phyloP scores from a whole-genome alignment of 306 rosid genomes.

The Potentilla sterilis region DNA sequence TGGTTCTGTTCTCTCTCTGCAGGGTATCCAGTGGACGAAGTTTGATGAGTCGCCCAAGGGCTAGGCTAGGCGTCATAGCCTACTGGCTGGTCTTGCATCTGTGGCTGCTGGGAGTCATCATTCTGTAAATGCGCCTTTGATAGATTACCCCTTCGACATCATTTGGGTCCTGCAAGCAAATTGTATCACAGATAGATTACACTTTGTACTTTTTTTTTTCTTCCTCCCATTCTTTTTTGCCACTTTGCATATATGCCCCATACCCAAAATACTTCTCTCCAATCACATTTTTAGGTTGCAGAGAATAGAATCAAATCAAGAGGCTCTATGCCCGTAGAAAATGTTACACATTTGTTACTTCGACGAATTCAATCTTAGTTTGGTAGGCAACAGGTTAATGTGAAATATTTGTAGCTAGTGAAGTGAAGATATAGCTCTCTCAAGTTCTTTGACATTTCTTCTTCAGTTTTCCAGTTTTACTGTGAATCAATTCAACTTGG shows the following conservation, averaged over 20 bases:
- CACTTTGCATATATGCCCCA: conserved; percentile 15
- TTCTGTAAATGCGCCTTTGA: conserved; percentile 50
- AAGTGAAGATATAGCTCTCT: neutral
- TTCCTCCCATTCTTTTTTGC: neutral
- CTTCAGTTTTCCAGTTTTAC: too few species aligned
- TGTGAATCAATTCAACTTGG: too few species aligned
- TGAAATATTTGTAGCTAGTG: neutral
- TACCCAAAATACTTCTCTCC: conserved; percentile 49
- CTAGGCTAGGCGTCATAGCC: conserved; percentile 79
- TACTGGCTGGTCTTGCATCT: conserved; percentile 75
- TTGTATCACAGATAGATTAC: conserved; percentile 47
- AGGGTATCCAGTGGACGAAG: conserved; percentile 91
- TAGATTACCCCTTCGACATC: conserved; percentile 16
- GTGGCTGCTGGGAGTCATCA: conserved; percentile 77
- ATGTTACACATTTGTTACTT: conserved; percentile 28
- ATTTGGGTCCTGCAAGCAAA: conserved; percentile 46
- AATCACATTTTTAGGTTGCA: conserved; percentile 78
- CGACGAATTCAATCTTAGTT: neutral
- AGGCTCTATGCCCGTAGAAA: conserved; percentile 28
- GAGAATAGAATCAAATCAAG: conserved; percentile 53
- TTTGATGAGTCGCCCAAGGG: conserved; percentile 87
- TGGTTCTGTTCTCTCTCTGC: conserved; percentile 34
- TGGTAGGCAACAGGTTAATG: neutral
- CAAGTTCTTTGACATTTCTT: neutral
- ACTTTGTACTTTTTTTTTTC: conserved; percentile 21